These are phyloP conservation scores for Rosa lucieae DNA, from an alignment of 306 rosid genomes.

Conservation along the genomic window DNA sequence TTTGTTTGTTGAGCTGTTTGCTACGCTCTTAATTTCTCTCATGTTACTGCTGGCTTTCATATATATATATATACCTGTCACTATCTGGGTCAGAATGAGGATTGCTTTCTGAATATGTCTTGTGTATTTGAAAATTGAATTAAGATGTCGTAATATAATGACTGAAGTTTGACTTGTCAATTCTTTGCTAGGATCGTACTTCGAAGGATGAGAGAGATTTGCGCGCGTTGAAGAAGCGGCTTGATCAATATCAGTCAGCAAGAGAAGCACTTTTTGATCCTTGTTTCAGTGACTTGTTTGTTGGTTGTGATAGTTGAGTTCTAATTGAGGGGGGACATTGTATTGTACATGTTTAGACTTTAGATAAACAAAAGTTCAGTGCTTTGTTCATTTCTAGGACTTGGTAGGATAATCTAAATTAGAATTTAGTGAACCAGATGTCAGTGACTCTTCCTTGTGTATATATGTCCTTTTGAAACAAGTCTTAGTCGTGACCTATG, in stretches of 20 bases:
- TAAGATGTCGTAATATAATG: background rate
- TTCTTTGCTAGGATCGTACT: conserved; percentile 61
- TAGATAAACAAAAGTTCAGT: background rate
- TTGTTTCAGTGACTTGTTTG: conserved; percentile 59
- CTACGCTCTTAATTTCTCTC: background rate
- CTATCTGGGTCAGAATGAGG: background rate
- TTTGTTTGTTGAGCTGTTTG: background rate
- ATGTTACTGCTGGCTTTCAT: background rate
- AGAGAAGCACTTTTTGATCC: conserved; percentile 81
- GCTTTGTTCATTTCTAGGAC: background rate
- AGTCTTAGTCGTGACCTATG: background rate
- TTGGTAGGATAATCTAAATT: background rate
- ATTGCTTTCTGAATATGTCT: background rate
- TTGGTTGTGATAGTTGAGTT: conserved; percentile 15
- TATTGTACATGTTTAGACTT: background rate
- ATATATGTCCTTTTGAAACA: background rate
- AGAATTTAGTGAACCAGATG: background rate
- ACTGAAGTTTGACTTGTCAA: conserved; percentile 7
- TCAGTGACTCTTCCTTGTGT: background rate
- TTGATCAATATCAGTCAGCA: conserved; percentile 67
- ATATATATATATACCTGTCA: background rate
- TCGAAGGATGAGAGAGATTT: conserved; percentile 80
- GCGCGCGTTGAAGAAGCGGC: conserved; percentile 88
- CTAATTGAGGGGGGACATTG: background rate
- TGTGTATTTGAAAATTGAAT: background rate